Conservation (phyloP, 768 basidiomycete species). For the Serendipita sp. region DNA sequence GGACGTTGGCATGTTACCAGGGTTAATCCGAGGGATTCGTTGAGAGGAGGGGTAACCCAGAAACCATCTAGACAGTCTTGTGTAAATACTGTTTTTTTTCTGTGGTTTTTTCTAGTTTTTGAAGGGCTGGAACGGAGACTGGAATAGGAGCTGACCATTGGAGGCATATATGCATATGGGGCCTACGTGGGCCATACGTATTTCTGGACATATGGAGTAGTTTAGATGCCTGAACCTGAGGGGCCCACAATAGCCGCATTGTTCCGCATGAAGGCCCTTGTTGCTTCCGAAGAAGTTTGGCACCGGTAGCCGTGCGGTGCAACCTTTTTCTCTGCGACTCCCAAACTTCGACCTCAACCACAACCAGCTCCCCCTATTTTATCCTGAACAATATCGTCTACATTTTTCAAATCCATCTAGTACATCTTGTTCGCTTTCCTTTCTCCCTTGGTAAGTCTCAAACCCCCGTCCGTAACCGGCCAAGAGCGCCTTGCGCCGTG, state of each 20-base stretch:
- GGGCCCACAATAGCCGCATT: too few relatives aligned
- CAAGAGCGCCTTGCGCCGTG: not conserved
- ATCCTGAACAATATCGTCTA: not conserved
- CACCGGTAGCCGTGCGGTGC: not conserved
- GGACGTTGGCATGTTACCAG: not conserved
- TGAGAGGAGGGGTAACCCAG: too few relatives aligned
- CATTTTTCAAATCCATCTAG: not conserved
- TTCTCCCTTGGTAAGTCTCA: not conserved
- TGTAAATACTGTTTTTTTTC: too few relatives aligned
- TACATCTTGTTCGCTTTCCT: not conserved
- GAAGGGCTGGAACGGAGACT: too few relatives aligned
- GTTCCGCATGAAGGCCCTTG: not conserved
- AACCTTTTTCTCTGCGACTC: not conserved
- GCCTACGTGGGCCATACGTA: too few relatives aligned
- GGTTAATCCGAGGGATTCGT: too few relatives aligned
- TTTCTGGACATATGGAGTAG: too few relatives aligned
- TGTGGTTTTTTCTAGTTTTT: too few relatives aligned
- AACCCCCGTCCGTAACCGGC: not conserved
- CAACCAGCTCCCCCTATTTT: slow-evolving; percentile 1
- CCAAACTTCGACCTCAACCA: slow-evolving; percentile 2
- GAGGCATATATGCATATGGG: too few relatives aligned
- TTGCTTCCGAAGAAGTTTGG: not conserved
- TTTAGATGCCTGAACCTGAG: too few relatives aligned
- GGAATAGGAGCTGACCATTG: too few relatives aligned
- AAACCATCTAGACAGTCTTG: too few relatives aligned